A percentile compares a stretch with the other conserved stretches of the same genome.
Evolutionary conservation across 139 green algal genomes (phyloP).

Genomic region (Picochlorum sp.): DNA sequence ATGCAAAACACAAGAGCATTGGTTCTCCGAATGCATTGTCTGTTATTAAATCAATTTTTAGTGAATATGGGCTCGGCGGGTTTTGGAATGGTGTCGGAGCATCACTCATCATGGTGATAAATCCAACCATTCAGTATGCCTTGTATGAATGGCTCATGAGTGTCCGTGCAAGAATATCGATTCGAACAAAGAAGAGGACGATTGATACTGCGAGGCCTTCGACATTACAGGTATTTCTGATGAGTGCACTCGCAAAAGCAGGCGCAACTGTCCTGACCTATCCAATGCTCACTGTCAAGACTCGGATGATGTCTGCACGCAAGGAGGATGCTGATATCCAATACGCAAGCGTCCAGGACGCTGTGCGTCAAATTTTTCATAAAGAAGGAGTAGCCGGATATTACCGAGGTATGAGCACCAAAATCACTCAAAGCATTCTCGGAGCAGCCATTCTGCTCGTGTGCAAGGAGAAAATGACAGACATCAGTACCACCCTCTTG

Average conservation of each 20-base stretch:
- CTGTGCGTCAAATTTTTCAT: conserved; percentile 47
- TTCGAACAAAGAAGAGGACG: background rate
- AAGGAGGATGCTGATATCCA: conserved; percentile 36
- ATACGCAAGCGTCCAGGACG: conserved; percentile 53
- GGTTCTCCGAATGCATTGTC: background rate
- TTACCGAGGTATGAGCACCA: conserved; percentile 67
- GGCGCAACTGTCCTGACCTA: conserved; percentile 90
- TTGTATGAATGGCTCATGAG: conserved; percentile 72
- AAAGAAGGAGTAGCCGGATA: conserved; percentile 36
- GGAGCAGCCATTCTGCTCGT: conserved; percentile 74
- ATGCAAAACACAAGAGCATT: background rate
- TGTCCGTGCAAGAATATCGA: background rate
- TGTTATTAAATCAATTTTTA: conserved; percentile 11
- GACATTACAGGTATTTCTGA: conserved; percentile 70
- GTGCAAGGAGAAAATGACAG: conserved; percentile 69
- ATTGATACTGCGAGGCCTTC: background rate
- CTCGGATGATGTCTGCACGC: conserved; percentile 46
- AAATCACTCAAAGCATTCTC: conserved; percentile 80
- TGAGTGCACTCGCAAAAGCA: conserved; percentile 81
- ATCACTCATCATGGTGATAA: conserved; percentile 73
- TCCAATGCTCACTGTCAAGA: conserved; percentile 88
- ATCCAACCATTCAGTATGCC: conserved; percentile 81
- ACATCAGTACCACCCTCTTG: conserved; percentile 18
- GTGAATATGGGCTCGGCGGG: conserved; percentile 29
- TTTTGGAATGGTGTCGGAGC: conserved; percentile 82